phyloP scores from a whole-genome alignment of 2,329 filamentous ascomycete genomes.

The Drechmeria coniospora region DNA sequence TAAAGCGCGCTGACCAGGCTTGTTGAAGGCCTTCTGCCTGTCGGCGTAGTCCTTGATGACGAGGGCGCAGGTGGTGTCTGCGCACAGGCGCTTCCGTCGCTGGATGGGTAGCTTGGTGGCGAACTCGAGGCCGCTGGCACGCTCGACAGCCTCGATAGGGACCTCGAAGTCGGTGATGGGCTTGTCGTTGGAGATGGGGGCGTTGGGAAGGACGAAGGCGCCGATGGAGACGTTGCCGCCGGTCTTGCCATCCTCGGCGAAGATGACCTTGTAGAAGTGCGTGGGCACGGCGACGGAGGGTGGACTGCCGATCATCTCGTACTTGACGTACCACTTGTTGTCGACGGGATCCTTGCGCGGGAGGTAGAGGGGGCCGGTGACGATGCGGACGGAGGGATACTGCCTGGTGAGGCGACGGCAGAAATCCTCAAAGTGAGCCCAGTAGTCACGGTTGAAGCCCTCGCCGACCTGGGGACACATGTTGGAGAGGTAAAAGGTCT shows the following conservation, averaged over 20 bases:
- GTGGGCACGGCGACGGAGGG: conserved; percentile 93
- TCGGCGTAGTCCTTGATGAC: conserved; percentile 66
- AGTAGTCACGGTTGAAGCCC: conserved; percentile 98
- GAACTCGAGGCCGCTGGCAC: conserved; percentile 85
- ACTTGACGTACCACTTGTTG: conserved; percentile 88
- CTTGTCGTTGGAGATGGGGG: conserved; percentile 73
- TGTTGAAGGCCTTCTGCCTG: conserved; percentile 41
- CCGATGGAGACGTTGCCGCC: conserved; percentile 72
- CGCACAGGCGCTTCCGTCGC: conserved; percentile 65
- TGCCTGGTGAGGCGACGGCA: conserved; percentile 65
- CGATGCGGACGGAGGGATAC: conserved; percentile 79
- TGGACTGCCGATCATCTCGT: conserved; percentile 89
- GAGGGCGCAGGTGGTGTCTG: conserved; percentile 72
- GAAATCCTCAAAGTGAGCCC: conserved; percentile 97
- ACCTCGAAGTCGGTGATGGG: conserved; percentile 87
- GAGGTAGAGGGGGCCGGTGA: conserved; percentile 87
- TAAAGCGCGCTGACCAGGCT: conserved; percentile 14
- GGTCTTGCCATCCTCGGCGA: conserved; percentile 64
- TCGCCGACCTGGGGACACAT: conserved; percentile 98
- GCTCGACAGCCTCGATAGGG: conserved; percentile 80
- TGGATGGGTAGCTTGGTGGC: conserved; percentile 59
- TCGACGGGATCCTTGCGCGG: conserved; percentile 68
- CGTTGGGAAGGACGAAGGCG: conserved; percentile 91
- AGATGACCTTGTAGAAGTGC: conserved; percentile 99
- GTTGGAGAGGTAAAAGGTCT: conserved; percentile 83